A percentile compares a stretch with the other conserved stretches of the same genome.
Conservation (phyloP, 2,329 filamentous ascomycete genomes). For the Ceratocystis smalleyi region DNA sequence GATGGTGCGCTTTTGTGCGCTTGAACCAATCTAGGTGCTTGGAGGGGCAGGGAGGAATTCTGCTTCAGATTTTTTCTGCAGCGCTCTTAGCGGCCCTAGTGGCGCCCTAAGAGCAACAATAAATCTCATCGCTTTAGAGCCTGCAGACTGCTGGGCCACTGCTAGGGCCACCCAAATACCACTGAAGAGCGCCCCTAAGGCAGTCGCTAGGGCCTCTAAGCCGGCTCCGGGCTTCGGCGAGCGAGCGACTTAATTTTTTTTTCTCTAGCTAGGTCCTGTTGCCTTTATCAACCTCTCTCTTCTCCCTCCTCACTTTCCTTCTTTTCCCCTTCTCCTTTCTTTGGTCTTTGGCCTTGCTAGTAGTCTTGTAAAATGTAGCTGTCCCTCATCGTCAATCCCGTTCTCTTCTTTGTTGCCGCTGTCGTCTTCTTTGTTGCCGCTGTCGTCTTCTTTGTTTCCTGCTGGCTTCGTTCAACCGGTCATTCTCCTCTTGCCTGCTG, state of each 20-base stretch:
- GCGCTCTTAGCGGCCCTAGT: not conserved
- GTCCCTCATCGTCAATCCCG: not conserved
- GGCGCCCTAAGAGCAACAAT: no score
- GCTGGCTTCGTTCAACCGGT: not conserved
- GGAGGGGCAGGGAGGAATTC: not conserved
- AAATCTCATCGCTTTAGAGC: no score
- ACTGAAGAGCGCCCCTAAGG: not conserved
- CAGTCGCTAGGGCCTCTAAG: not conserved
- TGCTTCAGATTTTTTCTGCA: slow-evolving; percentile 3
- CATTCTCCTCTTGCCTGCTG: not conserved
- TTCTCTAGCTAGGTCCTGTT: not conserved
- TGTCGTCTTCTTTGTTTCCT: slow-evolving; percentile 1
- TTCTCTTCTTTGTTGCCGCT: not conserved
- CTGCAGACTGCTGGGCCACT: no score
- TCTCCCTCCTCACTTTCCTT: not conserved
- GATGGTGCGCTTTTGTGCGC: not conserved
- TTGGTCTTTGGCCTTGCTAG: not conserved
- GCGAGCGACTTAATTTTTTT: slow-evolving; percentile 8
- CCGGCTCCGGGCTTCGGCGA: slow-evolving; percentile 16
- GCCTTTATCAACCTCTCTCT: slow-evolving; percentile 3
- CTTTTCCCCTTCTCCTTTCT: not conserved
- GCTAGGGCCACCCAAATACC: no score
- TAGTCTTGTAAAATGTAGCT: slow-evolving; percentile 4
- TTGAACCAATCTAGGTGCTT: slow-evolving; percentile 3
- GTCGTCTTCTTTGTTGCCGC: not conserved